Base-by-base conservation (phyloP, 208 protist species). In the Acanthamoeba pearcei region DNA sequence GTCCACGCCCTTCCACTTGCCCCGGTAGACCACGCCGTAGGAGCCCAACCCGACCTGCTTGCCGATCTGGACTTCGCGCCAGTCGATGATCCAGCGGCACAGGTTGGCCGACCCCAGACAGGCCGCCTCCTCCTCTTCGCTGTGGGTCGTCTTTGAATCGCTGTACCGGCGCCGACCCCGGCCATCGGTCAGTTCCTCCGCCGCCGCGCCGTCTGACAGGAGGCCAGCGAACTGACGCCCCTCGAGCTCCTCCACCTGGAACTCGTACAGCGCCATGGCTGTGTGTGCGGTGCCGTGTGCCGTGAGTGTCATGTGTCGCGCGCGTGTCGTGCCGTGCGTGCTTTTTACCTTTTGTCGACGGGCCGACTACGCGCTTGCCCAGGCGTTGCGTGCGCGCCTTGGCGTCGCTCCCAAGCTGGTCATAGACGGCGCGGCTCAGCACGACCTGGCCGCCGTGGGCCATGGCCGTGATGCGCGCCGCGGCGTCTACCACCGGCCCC, bases 11-110 rank as follows among this genome's bases (percentile, higher is more conserved):
- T 91, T 82, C 95, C 95, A 96, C 29, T 46, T 90, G 8, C 95
- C 96, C n/a, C 95, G 49, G 82, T 95, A 95, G 29, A 96, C 96
- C 72, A 95, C 93, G 42, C 95, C 95, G 76, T 88, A 96, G 3
- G 89, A 64, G 8, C 95, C 95, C 13, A 60, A 22, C 12, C 95
- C 95, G 38, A 93, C n/a, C 91, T 96, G 60, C 90, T 70, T 5
- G 22, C 83, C 13, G 83, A 88, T 3, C 35, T 88, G 80, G 80
- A 88, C 46, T 49, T 88, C 80, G 51, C 64, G 9, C 1, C 1
- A 64, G n/a, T 53, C n/a, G 53, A 88, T 88, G 70, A 80, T 51
- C 70, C 70, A 80, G 1, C 70, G 70, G 29, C 70, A 80, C 70
- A 35, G 70, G 38, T 80, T 80, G 17, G 70, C 70, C n/a, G 70